phyloP scores from a whole-genome alignment of 2,329 filamentous ascomycete species.

The Monosporascus sp. region DNA sequence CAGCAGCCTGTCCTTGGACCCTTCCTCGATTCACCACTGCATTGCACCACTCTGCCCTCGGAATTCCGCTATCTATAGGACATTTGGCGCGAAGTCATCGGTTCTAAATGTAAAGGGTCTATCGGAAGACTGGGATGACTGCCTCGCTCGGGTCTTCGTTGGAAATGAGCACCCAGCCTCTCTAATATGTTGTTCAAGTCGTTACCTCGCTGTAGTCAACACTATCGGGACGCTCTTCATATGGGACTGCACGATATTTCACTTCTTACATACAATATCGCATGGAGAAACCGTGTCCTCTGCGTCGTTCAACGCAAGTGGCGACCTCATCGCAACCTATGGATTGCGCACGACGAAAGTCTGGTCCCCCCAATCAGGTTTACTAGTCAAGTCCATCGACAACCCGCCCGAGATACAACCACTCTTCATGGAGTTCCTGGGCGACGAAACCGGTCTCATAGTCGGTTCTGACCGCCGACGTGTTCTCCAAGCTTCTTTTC shows the following conservation, averaged over 20 bases:
- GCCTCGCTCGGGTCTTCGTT: conserved; percentile 6
- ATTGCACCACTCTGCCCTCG: conserved; percentile 1
- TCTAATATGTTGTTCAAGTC: conserved; percentile 2
- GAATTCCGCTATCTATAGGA: not conserved
- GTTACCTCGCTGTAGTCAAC: conserved; percentile 7
- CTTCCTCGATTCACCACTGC: conserved; percentile 1
- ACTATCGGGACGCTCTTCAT: conserved; percentile 1
- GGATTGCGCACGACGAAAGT: conserved; percentile 5
- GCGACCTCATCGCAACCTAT: conserved; percentile 8
- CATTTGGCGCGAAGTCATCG: not conserved
- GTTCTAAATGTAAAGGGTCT: not conserved
- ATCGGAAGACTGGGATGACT: conserved; percentile 7
- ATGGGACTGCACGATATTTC: conserved; percentile 2
- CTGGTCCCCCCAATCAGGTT: conserved; percentile 5
- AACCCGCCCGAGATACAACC: not conserved
- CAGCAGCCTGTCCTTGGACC: conserved; percentile 1
- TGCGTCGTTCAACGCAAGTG: conserved; percentile 4
- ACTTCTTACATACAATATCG: not conserved
- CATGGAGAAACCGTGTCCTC: not conserved
- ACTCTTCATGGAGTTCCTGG: not conserved
- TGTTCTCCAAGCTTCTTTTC: not conserved
- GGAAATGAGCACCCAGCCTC: conserved; percentile 4
- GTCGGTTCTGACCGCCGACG: not conserved
- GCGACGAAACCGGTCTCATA: not conserved
- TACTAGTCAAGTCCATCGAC: not conserved